Percentiles rank a stretch among this genome's conserved stretches.
These are phyloP conservation scores for Xylariaceae sp. DNA, from an alignment of 2,329 filamentous ascomycete genomes.

Conservation along the genomic window DNA sequence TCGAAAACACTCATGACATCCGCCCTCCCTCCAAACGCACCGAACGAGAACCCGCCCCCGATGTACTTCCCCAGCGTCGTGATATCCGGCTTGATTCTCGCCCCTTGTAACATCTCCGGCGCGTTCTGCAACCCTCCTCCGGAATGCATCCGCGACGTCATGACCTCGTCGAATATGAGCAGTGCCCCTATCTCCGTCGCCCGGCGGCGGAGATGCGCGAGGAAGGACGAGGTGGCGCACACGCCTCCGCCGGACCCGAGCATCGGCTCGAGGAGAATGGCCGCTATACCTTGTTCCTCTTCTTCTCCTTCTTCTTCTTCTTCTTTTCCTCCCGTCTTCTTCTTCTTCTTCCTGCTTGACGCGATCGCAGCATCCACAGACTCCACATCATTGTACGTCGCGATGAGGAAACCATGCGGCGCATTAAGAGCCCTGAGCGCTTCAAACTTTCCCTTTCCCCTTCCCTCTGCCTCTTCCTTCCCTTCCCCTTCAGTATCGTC, in stretches of 20 bases:
- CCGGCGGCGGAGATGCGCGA: slow-evolving; percentile 43
- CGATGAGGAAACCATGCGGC: slow-evolving; percentile 51
- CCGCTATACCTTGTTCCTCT: slow-evolving; percentile 43
- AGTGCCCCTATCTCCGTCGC: slow-evolving; percentile 46
- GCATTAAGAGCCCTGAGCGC: slow-evolving; percentile 13
- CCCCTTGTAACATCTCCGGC: not conserved
- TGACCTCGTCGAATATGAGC: slow-evolving; percentile 67
- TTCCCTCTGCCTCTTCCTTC: not conserved
- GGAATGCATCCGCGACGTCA: slow-evolving; percentile 55
- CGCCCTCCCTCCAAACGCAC: slow-evolving; percentile 57
- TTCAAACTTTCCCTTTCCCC: slow-evolving; percentile 1
- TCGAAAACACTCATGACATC: slow-evolving; percentile 56
- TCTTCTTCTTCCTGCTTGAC: too few species aligned
- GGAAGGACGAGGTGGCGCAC: slow-evolving; percentile 44
- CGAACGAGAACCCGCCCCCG: slow-evolving; percentile 61
- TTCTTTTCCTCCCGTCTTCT: too few species aligned
- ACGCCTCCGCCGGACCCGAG: slow-evolving; percentile 58
- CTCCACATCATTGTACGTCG: slow-evolving; percentile 54
- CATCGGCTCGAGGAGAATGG: slow-evolving; percentile 62
- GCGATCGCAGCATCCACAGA: slow-evolving; percentile 40
- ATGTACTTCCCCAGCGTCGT: slow-evolving; percentile 62
- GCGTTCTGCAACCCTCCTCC: slow-evolving; percentile 41
- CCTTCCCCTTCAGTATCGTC: not conserved
- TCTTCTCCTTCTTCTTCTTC: slow-evolving; percentile 15
- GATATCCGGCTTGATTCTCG: slow-evolving; percentile 51